Base-by-base conservation (phyloP, 352 stramenopile genomes). In the Paralagenidium karlingii region DNA sequence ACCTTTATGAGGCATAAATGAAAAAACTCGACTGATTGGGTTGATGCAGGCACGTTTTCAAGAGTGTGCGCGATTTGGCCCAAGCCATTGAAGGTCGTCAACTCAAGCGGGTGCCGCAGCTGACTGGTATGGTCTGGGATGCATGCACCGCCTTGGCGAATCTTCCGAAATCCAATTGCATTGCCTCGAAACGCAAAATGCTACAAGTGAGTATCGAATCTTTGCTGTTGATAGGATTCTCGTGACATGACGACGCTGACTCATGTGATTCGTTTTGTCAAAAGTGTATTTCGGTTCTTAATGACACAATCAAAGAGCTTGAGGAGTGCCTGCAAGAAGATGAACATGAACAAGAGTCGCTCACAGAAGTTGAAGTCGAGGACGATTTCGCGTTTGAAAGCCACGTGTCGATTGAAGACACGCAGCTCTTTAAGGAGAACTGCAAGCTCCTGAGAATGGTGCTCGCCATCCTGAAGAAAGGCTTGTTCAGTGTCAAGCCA, bases 121-220 rank as follows among this genome's bases (percentile, higher is more conserved):
- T 86, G 34, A 92, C 78, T 1, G 78, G 78, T 20, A 69, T 71
- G 31, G 75, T 92, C 26, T 92, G 78, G 78, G 78, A 92, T 36
- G 70, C 68, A 43, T 87, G 55, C 44, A 63, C 56, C 8, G 31
- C 66, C n/a, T 48, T 75, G 3, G 25, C 51, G 26, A 69, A 55
- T 28, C 63, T 82, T 22, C 79, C 75, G 46, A 92, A 87, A 58
- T 92, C 78, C 22, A 92, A 92, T 49, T 86, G 74, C 40, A 69
- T 87, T 21, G 73, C 78, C 7, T 87, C 76, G 19, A 88, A 89
- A 55, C 69, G 74, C 37, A 80, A 70, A 34, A 92, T 89, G 78
- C 47, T 92, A 6, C 73, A 90, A 66, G 70, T 82, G 31, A n/a
- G 53, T 39, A 21, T 6, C 24, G 15, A 19, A 4, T 11, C 20